Evolutionary conservation across 306 rosid species (phyloP).

Genomic region (Cucumis hystrix): DNA sequence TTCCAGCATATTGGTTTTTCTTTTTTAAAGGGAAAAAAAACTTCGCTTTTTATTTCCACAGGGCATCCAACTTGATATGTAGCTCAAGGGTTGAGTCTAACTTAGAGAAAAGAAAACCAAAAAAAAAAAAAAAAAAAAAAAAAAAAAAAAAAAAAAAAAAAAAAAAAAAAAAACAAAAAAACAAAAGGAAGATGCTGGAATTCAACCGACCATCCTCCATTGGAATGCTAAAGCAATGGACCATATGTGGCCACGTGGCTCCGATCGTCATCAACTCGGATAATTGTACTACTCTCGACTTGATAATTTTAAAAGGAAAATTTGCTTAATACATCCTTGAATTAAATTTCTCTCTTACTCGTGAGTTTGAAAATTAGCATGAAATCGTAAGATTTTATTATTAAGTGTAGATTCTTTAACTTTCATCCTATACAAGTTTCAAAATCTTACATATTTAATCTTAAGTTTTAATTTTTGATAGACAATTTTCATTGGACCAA

Average conservation of each 20-base stretch:
- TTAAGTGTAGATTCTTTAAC: background rate
- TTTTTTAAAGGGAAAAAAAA: constrained; percentile 2
- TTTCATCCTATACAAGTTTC: background rate
- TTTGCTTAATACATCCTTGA: background rate
- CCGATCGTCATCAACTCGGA: constrained; percentile 22
- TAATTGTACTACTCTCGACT: constrained; percentile 18
- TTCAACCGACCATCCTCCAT: constrained; percentile 67
- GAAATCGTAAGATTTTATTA: background rate
- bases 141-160: background rate
- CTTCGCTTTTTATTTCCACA: constrained; percentile 12
- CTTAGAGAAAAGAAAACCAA: background rate
- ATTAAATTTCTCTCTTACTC: background rate
- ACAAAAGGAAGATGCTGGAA: constrained; percentile 65
- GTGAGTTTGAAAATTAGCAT: background rate
- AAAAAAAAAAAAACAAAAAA: background rate
- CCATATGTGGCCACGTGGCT: constrained; percentile 47
- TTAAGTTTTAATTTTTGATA: too few relatives aligned
- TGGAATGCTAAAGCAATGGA: constrained; percentile 73
- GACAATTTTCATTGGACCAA: too few relatives aligned
- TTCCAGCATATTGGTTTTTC: background rate
- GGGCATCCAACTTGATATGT: constrained; percentile 11
- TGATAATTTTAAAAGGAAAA: background rate
- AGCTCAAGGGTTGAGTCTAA: constrained; percentile 19
- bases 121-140: background rate
- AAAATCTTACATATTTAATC: too few relatives aligned